These are phyloP conservation scores for Aspergillus terreus DNA, from an alignment of 2,329 filamentous ascomycete genomes.

Conservation along the genomic window DNA sequence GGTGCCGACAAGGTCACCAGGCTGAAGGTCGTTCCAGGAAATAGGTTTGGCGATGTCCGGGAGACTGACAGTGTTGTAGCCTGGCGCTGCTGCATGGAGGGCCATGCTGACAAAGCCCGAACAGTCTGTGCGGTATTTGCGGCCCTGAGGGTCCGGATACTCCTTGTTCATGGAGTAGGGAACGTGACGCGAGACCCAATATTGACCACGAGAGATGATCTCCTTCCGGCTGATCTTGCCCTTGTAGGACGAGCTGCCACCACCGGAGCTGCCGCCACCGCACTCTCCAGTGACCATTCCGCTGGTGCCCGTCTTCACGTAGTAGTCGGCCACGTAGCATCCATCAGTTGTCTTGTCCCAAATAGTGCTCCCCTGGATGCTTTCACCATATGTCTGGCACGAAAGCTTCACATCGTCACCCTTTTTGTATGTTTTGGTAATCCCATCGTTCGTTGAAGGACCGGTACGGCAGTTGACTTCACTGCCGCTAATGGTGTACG, in stretches of 20 bases:
- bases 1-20: constrained; percentile 11
- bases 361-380: constrained; percentile 15
- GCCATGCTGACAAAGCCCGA: constrained; percentile 13
- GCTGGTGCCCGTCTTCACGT: constrained; percentile 20
- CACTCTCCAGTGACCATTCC: constrained; percentile 14
- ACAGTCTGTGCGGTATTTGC: constrained; percentile 13
- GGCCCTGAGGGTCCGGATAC: constrained; percentile 6
- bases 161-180: not conserved
- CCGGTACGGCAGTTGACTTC: constrained; percentile 20
- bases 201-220: constrained; percentile 13
- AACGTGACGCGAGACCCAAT: not conserved
- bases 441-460: constrained; percentile 13
- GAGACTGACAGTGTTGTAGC: constrained; percentile 10
- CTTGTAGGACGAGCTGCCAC: constrained; percentile 9
- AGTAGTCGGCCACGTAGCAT: constrained; percentile 26
- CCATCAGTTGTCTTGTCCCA: constrained; percentile 24
- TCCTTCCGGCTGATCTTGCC: constrained; percentile 14
- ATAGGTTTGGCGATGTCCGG: constrained; percentile 6
- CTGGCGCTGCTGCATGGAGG: constrained; percentile 8
- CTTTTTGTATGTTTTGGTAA: constrained; percentile 12
- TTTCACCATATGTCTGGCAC: constrained; percentile 15
- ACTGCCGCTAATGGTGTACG: constrained; percentile 17
- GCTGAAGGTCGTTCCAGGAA: constrained; percentile 8
- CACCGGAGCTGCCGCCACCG: constrained; percentile 4
- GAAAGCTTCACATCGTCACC: not conserved